Percentiles rank a stretch among this genome's conserved stretches.
These are phyloP conservation scores for Phyllosticta ampelicida DNA, from an alignment of 2,329 filamentous ascomycete genomes.

Conservation along the genomic window DNA sequence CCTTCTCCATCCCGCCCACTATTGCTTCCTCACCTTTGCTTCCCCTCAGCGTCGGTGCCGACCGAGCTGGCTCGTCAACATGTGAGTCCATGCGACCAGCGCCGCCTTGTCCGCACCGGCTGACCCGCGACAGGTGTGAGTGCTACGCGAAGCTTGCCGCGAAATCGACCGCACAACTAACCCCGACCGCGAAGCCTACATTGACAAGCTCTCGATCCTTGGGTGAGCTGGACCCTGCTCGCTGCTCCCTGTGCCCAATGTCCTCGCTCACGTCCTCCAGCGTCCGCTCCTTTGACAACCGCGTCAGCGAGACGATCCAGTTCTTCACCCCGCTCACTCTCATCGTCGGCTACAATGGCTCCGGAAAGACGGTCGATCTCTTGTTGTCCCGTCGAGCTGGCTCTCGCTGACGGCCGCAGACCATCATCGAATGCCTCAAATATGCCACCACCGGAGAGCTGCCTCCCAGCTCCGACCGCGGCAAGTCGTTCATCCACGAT, in stretches of 20 bases:
- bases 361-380: constrained; percentile 67
- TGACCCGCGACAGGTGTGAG: constrained; percentile 8
- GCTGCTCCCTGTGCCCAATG: not conserved
- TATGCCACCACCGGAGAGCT: constrained; percentile 93
- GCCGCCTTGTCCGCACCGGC: not conserved
- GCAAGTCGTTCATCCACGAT: constrained; percentile 91
- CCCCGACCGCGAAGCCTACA: constrained; percentile 50
- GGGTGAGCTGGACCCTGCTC: constrained; percentile 42
- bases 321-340: constrained; percentile 88
- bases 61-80: not conserved
- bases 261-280: constrained; percentile 17
- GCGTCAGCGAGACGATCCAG: constrained; percentile 63
- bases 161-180: not conserved
- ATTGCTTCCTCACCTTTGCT: not conserved
- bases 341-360: constrained; percentile 95
- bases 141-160: not conserved
- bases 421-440: constrained; percentile 96
- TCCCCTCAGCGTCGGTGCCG: not conserved
- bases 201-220: constrained; percentile 79
- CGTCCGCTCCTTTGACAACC: constrained; percentile 76
- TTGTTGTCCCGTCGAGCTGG: not conserved
- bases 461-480: constrained; percentile 77
- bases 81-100: not conserved
- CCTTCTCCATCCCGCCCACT: not conserved
- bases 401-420: constrained; percentile 35